These are phyloP conservation scores for Nepenthes gracilis DNA, from an alignment of 148 eudicot species.

Conservation along the genomic window DNA sequence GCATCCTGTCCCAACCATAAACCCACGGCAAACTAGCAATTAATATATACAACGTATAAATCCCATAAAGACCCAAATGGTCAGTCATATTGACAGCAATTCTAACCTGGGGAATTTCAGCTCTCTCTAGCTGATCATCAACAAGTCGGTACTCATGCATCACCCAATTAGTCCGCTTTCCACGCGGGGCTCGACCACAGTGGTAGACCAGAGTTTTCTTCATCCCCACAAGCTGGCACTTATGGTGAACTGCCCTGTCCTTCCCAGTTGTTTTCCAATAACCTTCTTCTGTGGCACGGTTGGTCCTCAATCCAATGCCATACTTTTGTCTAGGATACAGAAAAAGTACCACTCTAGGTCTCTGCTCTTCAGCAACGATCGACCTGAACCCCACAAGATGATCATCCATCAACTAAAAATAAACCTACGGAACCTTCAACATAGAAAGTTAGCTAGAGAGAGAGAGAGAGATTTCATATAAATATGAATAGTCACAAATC, in stretches of 20 bases:
- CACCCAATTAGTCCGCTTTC: constrained; percentile 89
- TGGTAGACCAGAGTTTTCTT: constrained; percentile 93
- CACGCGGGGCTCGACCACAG: constrained; percentile 81
- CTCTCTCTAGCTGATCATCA: constrained; percentile 54
- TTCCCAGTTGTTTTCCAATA: constrained; percentile 92
- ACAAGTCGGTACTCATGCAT: constrained; percentile 89
- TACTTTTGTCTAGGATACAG: constrained; percentile 75
- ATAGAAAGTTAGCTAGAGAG: neutral
- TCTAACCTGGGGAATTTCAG: constrained; percentile 60
- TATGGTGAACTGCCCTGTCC: constrained; percentile 53
- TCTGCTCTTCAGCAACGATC: constrained; percentile 69
- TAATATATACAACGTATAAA: constrained; percentile 1
- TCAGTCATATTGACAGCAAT: neutral
- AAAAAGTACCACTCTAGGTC: constrained; percentile 97
- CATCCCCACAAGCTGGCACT: constrained; percentile 50
- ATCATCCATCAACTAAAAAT: neutral
- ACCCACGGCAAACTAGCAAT: constrained; percentile 1
- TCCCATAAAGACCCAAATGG: neutral
- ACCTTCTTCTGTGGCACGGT: constrained; percentile 80
- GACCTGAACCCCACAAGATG: constrained; percentile 25
- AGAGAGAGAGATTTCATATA: too few species aligned
- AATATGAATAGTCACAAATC: too few species aligned
- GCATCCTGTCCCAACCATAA: constrained; percentile 53
- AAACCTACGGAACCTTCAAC: neutral
- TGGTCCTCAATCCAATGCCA: constrained; percentile 76